Evolutionary conservation across 768 basidiomycete genomes (phyloP).

Genomic region (Suillus alpinus): DNA sequence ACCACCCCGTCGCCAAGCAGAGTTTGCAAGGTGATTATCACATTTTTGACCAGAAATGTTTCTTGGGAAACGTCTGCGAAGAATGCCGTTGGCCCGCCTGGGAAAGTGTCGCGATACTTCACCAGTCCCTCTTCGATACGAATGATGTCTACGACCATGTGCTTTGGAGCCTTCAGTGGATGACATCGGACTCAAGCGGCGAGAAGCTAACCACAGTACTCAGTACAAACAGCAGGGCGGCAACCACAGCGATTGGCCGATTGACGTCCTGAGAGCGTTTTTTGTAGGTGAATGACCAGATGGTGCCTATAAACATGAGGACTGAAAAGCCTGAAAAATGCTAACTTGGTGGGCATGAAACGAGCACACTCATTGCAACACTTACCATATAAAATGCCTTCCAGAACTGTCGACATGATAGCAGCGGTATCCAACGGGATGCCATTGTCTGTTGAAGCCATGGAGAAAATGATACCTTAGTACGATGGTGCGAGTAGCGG

Average conservation of each 20-base stretch:
- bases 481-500: too few species aligned
- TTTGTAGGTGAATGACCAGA: neutral
- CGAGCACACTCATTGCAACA: neutral
- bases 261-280: neutral
- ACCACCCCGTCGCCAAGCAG: neutral
- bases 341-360: neutral
- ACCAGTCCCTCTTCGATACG: neutral
- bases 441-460: neutral
- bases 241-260: neutral
- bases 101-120: neutral
- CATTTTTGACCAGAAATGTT: neutral
- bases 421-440: neutral
- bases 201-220: neutral
- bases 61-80: neutral
- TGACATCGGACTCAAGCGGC: neutral
- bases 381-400: neutral
- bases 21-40: neutral
- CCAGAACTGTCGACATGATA: neutral
- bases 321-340: neutral
- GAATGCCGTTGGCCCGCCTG: neutral
- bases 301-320: neutral
- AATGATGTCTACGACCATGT: neutral
- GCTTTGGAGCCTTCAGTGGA: neutral
- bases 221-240: neutral
- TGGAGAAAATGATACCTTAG: neutral